Evolutionary conservation across 495 filamentous ascomycete species (phyloP).

Genomic region (Aspergillus affinis): DNA sequence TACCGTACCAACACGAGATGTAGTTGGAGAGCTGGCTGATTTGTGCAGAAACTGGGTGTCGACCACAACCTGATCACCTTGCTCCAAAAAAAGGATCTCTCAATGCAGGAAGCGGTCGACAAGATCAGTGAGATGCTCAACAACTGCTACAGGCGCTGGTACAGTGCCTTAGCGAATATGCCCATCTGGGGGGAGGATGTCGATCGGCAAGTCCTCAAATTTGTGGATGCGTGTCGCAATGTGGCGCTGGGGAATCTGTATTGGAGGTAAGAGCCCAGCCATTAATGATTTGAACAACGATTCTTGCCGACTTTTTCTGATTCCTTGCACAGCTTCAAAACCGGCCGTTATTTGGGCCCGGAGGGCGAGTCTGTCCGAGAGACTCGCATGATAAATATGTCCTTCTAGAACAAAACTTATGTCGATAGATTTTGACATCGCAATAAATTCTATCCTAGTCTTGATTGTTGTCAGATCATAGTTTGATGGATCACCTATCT

Average conservation of each 20-base stretch:
- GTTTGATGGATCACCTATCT: too few species aligned
- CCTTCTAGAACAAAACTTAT: too few species aligned
- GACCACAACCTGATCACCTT: constrained; percentile 16
- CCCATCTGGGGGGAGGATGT: constrained; percentile 9
- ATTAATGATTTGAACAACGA: too few species aligned
- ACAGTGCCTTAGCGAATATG: constrained; percentile 11
- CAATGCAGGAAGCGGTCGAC: constrained; percentile 11
- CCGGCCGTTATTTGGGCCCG: constrained; percentile 12
- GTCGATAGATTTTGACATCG: too few species aligned
- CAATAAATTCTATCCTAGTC: too few species aligned
- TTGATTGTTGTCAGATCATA: too few species aligned
- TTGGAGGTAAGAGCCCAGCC: constrained; percentile 8
- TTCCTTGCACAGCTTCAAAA: constrained; percentile 21
- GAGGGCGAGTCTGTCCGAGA: constrained; percentile 10
- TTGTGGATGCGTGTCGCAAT: constrained; percentile 16
- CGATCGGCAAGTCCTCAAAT: constrained; percentile 15
- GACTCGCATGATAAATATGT: background rate
- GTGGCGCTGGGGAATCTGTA: constrained; percentile 15
- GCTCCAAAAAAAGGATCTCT: constrained; percentile 2
- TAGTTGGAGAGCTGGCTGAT: too few species aligned
- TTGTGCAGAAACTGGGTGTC: constrained; percentile 9
- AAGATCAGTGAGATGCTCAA: constrained; percentile 6
- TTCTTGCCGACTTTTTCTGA: too few species aligned
- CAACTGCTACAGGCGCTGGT: constrained; percentile 15
- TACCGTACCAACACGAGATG: too few species aligned